Base-by-base conservation (phyloP, 768 basidiomycete species). In the Hydnum rufescens region DNA sequence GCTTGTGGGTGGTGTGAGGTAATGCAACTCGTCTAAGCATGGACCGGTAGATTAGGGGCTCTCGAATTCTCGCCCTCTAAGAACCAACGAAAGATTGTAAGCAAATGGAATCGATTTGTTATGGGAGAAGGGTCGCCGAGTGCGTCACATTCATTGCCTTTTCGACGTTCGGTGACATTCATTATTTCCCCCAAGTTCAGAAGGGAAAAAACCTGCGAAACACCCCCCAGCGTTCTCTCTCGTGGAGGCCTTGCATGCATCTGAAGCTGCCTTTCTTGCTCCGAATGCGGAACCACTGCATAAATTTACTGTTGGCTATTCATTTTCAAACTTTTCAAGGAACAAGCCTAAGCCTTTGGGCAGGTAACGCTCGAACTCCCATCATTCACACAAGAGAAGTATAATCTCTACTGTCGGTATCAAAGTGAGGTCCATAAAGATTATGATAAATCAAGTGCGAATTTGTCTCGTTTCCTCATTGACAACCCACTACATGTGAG, bases 371-470 rank as follows among this genome's bases (percentile, higher is more conserved):
- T 95, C 4, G 87, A 89, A 60, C 78, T 77, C 3, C 75, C 90
- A 1, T 74, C 76, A 13, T 89, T 60, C n/a, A 82, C 80, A 0
- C 60, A 70, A 2, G 89, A 96, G 67, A 93, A 93, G 61, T 93
- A 75, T 62, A 68, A 66, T 4, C 71, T 97, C 18, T 96, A 73
- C 60, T 64, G 73, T 60, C 71, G 71, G 54, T 97, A 97, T 64
- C 93, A 90, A 63, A 64, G 63, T 29, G 69, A 76, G 4, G 77
- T 95, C 23, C 93, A 97, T 62, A 67, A 75, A 39, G 89, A 95
- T 43, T 57, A 63, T 1, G 64, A 71, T 2, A 75, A 72, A 29
- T 68, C 65, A 1, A 68, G 70, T 31, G 55, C 57, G 3, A 69
- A 73, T 1, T 93, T 93, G 62, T 66, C 65, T 52, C 63, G 74